Evolutionary conservation across 2,329 filamentous ascomycete genomes (phyloP).

Genomic region (Pseudogymnoascus sp.): DNA sequence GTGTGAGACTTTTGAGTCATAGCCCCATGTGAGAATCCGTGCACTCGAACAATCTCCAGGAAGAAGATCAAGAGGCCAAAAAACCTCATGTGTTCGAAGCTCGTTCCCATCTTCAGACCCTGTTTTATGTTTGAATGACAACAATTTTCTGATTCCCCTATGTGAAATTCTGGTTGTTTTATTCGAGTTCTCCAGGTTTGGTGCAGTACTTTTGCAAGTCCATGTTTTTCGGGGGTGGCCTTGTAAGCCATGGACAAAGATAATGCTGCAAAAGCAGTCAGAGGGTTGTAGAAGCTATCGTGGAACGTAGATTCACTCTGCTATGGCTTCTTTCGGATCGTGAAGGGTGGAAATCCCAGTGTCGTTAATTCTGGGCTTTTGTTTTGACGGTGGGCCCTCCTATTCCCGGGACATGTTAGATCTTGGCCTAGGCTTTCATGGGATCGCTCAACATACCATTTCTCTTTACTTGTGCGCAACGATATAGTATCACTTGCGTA

Average conservation of each 20-base stretch:
- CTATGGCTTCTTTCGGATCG: slow-evolving; percentile 12
- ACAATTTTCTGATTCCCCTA: slow-evolving; percentile 9
- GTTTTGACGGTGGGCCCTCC: background rate
- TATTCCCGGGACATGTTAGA: too few relatives aligned
- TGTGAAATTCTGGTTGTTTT: background rate
- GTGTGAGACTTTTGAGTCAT: slow-evolving; percentile 18
- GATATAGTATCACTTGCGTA: too few relatives aligned
- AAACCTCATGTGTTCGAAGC: slow-evolving; percentile 10
- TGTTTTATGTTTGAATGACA: slow-evolving; percentile 11
- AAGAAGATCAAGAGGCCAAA: slow-evolving; percentile 19
- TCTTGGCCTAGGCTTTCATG: too few relatives aligned
- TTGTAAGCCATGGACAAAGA: slow-evolving; percentile 17
- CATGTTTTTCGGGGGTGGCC: slow-evolving; percentile 16
- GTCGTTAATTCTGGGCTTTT: slow-evolving; percentile 11
- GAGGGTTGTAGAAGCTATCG: background rate
- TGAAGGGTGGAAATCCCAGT: slow-evolving; percentile 14
- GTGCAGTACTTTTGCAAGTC: background rate
- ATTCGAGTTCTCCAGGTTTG: background rate
- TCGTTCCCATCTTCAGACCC: background rate
- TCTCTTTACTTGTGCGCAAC: too few relatives aligned
- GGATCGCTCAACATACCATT: too few relatives aligned
- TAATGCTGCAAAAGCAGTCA: slow-evolving; percentile 12
- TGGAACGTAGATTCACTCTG: slow-evolving; percentile 11
- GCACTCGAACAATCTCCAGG: slow-evolving; percentile 15
- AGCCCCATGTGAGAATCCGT: slow-evolving; percentile 19